A percentile compares a stretch with the other conserved stretches of the same genome.
phyloP scores from a whole-genome alignment of 768 basidiomycete species.

The Ephemerocybe angulata region DNA sequence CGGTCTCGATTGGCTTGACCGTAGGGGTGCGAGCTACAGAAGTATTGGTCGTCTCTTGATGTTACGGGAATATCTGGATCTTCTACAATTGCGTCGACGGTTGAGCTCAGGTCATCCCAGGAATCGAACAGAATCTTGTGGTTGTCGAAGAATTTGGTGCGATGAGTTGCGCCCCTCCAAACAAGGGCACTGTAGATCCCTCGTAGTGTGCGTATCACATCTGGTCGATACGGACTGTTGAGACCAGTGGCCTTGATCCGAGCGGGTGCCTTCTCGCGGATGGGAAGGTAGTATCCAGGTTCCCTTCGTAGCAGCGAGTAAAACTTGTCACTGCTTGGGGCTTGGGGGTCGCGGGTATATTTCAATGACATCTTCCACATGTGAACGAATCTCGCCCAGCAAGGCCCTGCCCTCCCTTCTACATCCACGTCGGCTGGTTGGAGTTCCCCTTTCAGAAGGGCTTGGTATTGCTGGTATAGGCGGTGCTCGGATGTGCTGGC shows the following conservation, averaged over 20 bases:
- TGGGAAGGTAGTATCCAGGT: conserved; percentile 2
- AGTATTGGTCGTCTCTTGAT: no score
- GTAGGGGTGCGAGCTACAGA: no score
- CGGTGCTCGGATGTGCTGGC: neutral
- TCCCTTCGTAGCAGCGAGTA: neutral
- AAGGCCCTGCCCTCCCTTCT: neutral
- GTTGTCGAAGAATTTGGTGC: no score
- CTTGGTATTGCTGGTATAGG: neutral
- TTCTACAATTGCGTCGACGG: no score
- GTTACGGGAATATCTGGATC: no score
- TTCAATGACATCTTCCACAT: neutral
- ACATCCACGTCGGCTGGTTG: neutral
- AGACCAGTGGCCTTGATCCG: neutral
- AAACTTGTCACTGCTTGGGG: neutral
- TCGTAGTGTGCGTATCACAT: neutral
- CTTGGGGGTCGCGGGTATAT: neutral
- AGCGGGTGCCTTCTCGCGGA: conserved; percentile 3
- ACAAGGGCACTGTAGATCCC: conserved; percentile 12
- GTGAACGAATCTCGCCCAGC: neutral
- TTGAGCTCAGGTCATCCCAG: no score
- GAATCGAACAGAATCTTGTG: no score
- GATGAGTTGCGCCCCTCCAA: no score
- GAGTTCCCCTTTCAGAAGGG: neutral
- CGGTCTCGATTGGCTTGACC: no score
- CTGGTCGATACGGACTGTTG: neutral